phyloP scores from a whole-genome alignment of 768 basidiomycete species.

The Neoboletus subvelutipes region DNA sequence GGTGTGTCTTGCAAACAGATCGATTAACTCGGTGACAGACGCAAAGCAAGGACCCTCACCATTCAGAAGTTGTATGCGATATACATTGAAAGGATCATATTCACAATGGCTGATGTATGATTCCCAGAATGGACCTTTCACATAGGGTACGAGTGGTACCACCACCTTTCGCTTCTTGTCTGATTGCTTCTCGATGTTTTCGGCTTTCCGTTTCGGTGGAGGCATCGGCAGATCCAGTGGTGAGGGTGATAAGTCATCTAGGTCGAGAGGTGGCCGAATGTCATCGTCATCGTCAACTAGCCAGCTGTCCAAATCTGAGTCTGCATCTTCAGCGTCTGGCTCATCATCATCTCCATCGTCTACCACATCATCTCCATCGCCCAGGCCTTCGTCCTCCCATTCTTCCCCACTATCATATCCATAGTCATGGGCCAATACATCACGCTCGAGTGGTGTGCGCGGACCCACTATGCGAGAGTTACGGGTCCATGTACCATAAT shows the following conservation, averaged over 20 bases:
- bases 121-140: conserved; percentile 86
- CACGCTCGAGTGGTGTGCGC: conserved; percentile 78
- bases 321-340: conserved; percentile 54
- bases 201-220: conserved; percentile 65
- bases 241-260: conserved; percentile 36
- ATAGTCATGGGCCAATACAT: conserved; percentile 80
- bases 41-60: conserved; percentile 46
- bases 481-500: conserved; percentile 93
- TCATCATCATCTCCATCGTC: conserved; percentile 62
- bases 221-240: conserved; percentile 36
- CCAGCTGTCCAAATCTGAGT: conserved; percentile 40
- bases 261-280: conserved; percentile 43
- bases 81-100: conserved; percentile 69
- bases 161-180: conserved; percentile 77
- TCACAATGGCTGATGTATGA: conserved; percentile 60
- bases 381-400: conserved; percentile 86
- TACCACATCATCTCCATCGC: conserved; percentile 76
- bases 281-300: conserved; percentile 73
- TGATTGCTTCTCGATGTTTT: conserved; percentile 42
- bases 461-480: conserved; percentile 76
- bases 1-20: conserved; percentile 55
- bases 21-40: conserved; percentile 3
- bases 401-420: conserved; percentile 93
- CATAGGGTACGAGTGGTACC: conserved; percentile 74
- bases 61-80: conserved; percentile 81